These are phyloP conservation scores for Rhizopus delemar DNA, from an alignment of 371 early-diverging fungal genomes.

Conservation along the genomic window DNA sequence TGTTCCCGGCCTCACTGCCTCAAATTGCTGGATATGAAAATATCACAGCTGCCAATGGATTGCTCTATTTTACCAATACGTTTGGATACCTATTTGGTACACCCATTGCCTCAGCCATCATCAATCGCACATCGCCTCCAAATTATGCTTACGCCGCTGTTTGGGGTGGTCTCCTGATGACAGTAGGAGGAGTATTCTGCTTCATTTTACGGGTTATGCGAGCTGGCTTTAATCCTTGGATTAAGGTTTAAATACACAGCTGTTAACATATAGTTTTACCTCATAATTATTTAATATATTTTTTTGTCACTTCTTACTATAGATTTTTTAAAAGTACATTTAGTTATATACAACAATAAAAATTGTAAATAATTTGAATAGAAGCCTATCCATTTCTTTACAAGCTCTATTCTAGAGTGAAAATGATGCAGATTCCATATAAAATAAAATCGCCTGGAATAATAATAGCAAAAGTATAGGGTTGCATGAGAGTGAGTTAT, in stretches of 20 bases:
- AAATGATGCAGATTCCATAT: too few species aligned
- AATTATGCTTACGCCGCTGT: slow-evolving; percentile 33
- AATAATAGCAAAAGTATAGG: too few species aligned
- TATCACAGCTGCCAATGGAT: slow-evolving; percentile 50
- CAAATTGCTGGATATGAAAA: slow-evolving; percentile 51
- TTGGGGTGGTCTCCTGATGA: slow-evolving; percentile 30
- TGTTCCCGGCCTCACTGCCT: slow-evolving; percentile 50
- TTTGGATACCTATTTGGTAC: slow-evolving; percentile 57
- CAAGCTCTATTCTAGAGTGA: too few species aligned
- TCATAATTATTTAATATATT: too few species aligned
- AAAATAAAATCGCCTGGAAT: too few species aligned
- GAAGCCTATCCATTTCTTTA: too few species aligned
- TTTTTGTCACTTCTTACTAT: too few species aligned
- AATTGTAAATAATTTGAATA: too few species aligned
- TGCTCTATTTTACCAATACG: slow-evolving; percentile 49
- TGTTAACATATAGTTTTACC: too few species aligned
- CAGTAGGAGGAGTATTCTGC: slow-evolving; percentile 31
- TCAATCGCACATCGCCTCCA: slow-evolving; percentile 28
- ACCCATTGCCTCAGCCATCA: slow-evolving; percentile 52
- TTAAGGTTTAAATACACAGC: slow-evolving; percentile 14
- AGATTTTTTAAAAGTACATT: too few species aligned
- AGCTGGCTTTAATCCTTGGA: slow-evolving; percentile 31
- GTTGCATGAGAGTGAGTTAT: too few species aligned
- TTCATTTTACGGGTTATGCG: slow-evolving; percentile 26
- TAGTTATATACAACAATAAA: too few species aligned